Evolutionary conservation across 2,329 filamentous ascomycete species (phyloP).

Genomic region (Hymenoscyphus scutula): DNA sequence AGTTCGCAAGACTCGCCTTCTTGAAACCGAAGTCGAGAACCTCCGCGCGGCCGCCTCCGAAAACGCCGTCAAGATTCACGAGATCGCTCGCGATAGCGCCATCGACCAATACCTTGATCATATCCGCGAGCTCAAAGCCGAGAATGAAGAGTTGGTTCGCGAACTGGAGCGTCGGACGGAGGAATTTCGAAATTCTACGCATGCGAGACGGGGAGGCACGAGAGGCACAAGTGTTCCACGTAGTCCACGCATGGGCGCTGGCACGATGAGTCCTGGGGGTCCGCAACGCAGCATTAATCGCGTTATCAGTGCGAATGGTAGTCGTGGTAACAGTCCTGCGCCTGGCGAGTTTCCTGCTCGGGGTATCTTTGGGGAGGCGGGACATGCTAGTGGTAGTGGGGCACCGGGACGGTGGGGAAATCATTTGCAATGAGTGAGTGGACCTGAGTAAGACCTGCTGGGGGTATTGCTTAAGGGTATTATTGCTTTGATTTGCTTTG

Average conservation of each 20-base stretch:
- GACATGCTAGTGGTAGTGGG: constrained; percentile 14
- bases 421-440: constrained; percentile 24
- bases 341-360: background rate
- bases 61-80: constrained; percentile 31
- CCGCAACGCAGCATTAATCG: constrained; percentile 6
- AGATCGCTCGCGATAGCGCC: constrained; percentile 27
- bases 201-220: constrained; percentile 39
- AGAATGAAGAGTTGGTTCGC: constrained; percentile 36
- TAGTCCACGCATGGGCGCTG: constrained; percentile 32
- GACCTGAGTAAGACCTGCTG: background rate
- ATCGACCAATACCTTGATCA: constrained; percentile 23
- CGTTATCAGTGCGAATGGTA: background rate
- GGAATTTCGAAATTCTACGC: constrained; percentile 39
- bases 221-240: constrained; percentile 33
- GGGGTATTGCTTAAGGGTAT: too few relatives aligned
- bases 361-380: constrained; percentile 16
- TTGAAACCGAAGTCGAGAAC: constrained; percentile 20
- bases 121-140: constrained; percentile 37
- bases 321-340: background rate
- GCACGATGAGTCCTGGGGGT: constrained; percentile 29
- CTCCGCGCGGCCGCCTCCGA: constrained; percentile 27
- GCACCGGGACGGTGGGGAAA: constrained; percentile 16
- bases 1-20: constrained; percentile 17
- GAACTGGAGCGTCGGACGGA: constrained; percentile 41
- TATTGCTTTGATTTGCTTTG: too few relatives aligned